phyloP scores from a whole-genome alignment of 768 basidiomycete genomes.

The Mycena olivaceomarginata region DNA sequence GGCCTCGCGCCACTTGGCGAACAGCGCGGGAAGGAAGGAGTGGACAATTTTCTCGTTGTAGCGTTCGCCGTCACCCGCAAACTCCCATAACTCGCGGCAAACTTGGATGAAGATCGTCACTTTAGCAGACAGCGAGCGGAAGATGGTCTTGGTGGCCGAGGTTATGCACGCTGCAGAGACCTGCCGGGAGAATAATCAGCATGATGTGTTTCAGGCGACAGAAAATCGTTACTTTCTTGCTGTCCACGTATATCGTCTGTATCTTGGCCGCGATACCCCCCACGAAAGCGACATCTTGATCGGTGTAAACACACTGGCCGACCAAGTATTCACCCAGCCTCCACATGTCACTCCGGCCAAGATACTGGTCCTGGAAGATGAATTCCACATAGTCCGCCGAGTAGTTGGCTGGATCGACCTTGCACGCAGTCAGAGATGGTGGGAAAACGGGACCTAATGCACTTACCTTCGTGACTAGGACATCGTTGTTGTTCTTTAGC shows the following conservation, averaged over 20 bases:
- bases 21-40: slow-evolving; percentile 94
- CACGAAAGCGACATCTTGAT: slow-evolving; percentile 91
- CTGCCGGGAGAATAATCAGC: slow-evolving; percentile 49
- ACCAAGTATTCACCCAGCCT: slow-evolving; percentile 88
- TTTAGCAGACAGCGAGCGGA: slow-evolving; percentile 93
- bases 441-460: neutral
- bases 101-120: slow-evolving; percentile 97
- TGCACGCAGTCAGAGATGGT: slow-evolving; percentile 40
- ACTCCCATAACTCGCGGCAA: slow-evolving; percentile 97
- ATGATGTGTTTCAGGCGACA: neutral
- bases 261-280: slow-evolving; percentile 91
- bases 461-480: slow-evolving; percentile 87
- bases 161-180: slow-evolving; percentile 90
- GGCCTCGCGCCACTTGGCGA: slow-evolving; percentile 88
- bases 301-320: slow-evolving; percentile 87
- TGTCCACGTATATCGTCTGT: slow-evolving; percentile 83
- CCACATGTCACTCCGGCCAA: slow-evolving; percentile 99
- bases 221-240: slow-evolving; percentile 71
- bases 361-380: slow-evolving; percentile 95
- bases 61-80: slow-evolving; percentile 96
- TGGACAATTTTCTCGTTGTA: slow-evolving; percentile 99
- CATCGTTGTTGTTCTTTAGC: slow-evolving; percentile 83
- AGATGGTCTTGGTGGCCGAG: slow-evolving; percentile 90
- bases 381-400: slow-evolving; percentile 91
- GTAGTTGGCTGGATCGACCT: slow-evolving; percentile 82